Conservation (phyloP, 257 asterid species). For the Solanum boliviense region DNA sequence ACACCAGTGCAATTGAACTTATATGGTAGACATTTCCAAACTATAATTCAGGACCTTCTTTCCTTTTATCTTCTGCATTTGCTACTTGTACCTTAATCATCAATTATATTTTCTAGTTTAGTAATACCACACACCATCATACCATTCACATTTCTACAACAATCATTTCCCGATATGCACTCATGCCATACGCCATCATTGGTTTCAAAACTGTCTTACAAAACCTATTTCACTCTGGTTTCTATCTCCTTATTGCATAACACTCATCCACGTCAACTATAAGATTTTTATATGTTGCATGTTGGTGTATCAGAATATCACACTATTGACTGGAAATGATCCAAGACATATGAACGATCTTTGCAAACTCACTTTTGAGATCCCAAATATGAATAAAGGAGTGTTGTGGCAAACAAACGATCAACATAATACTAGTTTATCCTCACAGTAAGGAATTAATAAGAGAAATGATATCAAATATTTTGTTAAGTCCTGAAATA, state of each 20-base stretch:
- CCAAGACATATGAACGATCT: too few relatives aligned
- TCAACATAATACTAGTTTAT: neutral
- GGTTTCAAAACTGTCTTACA: neutral
- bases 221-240: neutral
- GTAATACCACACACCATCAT: neutral
- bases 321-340: too few relatives aligned
- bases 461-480: neutral
- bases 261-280: neutral
- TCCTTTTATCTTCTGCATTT: neutral
- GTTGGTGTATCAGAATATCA: neutral
- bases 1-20: neutral
- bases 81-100: neutral
- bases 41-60: neutral
- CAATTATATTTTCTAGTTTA: neutral
- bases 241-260: neutral
- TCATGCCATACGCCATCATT: neutral
- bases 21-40: neutral
- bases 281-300: neutral
- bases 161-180: neutral
- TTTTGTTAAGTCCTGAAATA: neutral
- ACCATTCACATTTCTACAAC: neutral
- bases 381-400: too few relatives aligned
- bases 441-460: neutral
- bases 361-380: too few relatives aligned
- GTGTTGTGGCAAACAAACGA: neutral